Evolutionary conservation across 441 rosid species (phyloP), one percentile per base, ranked within the genome.

Genomic region (Adansonia grandidieri): DNA sequence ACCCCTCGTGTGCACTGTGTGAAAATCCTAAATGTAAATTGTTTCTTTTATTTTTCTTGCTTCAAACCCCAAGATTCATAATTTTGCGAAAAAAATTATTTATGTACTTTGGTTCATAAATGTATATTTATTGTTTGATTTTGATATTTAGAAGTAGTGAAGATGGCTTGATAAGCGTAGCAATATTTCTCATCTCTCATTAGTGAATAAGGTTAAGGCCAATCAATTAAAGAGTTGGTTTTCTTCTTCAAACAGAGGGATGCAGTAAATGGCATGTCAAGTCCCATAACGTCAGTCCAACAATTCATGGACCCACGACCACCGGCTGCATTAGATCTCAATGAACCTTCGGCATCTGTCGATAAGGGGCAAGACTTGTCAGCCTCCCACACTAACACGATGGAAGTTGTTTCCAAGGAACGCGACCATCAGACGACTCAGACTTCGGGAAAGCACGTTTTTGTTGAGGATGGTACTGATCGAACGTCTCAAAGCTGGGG

Each of bases 401-500:
- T 48, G 70, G 91, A 90, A 68, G 81, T 83, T 4, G 73, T 80
- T 77, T 85, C 88, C 10, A 84, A 65, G 79, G 78, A 82, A 47
- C 61, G 51, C n/a, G 74, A 78, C 24, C 72, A 15, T 45, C 77
- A 56, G 32, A 56, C 22, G 57, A 69, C 78, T 75, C 80, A 75
- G 50, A 66, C 79, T 45, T 76, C 82, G 0, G 86, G 84, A 28
- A 85, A 86, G 70, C 86, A 73, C 47, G 75, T 53, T 28, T 11
- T 58, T 61, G 63, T 68, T n/a, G 83, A 80, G 28, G 84, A 77
- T 40, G 86, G 78, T n/a, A 83, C 67, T 37, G 88, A 81, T 83
- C 87, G 82, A 58, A 70, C 82, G 13, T 78, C 85, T 5, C 85
- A 76, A 75, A 84, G 84, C 47, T 76, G 82, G 86, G 84, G 88